Conservation (phyloP, 2,329 filamentous ascomycete genomes). For the Stagonosporopsis chrysanthemi region DNA sequence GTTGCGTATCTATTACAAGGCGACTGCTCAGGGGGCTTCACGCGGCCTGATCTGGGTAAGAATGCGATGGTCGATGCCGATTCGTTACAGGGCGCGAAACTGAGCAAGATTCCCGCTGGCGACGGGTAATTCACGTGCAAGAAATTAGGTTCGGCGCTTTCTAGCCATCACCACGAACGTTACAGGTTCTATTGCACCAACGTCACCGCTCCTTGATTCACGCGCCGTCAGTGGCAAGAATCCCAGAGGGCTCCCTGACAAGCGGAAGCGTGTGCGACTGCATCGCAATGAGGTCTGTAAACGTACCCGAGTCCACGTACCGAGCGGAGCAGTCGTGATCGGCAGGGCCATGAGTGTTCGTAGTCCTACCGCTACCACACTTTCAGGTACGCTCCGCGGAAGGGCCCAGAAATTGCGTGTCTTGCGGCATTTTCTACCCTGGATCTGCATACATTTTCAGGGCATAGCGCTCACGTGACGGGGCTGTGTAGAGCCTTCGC, state of each 20-base stretch:
- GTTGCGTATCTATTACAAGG: not conserved
- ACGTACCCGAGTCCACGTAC: not conserved
- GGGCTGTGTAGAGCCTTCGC: conserved; percentile 22
- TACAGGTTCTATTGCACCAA: not conserved
- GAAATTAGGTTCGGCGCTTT: not conserved
- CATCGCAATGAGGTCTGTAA: not conserved
- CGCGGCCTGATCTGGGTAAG: not conserved
- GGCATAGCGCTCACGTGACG: conserved; percentile 20
- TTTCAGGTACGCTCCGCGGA: conserved; percentile 13
- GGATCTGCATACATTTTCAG: conserved; percentile 23
- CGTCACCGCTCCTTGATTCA: conserved; percentile 11
- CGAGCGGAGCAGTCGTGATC: conserved; percentile 8
- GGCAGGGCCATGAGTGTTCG: not conserved
- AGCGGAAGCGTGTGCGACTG: not conserved
- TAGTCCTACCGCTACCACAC: conserved; percentile 4
- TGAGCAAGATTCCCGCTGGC: conserved; percentile 5
- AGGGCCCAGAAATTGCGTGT: conserved; percentile 13
- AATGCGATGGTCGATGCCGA: not conserved
- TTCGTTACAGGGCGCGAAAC: not conserved
- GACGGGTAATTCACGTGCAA: not conserved
- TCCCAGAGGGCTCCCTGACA: not conserved
- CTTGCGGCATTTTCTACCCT: conserved; percentile 18
- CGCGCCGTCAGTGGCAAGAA: not conserved
- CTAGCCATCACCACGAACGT: conserved; percentile 1
- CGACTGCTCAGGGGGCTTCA: too few relatives aligned